These are phyloP conservation scores for Eimeria zaria DNA, from an alignment of 169 alveolate genomes.

Conservation along the genomic window DNA sequence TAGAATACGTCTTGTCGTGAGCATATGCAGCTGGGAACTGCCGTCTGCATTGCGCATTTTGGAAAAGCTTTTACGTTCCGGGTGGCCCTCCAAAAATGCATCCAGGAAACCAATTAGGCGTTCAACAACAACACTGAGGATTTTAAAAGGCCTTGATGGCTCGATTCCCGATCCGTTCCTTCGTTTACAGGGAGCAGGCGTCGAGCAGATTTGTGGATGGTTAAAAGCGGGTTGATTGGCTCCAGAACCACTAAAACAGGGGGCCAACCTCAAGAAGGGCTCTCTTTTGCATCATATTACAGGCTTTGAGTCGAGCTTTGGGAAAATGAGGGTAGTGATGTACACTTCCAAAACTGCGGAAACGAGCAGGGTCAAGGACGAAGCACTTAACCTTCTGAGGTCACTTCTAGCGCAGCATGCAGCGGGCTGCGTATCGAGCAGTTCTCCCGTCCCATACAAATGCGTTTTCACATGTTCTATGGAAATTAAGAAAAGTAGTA, in stretches of 20 bases:
- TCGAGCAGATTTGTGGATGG: not conserved
- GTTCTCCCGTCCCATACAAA: not conserved
- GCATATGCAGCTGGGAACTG: not conserved
- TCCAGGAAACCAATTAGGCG: not conserved
- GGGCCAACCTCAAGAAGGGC: not conserved
- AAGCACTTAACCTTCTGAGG: not conserved
- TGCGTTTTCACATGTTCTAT: not conserved
- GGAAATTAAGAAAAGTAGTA: not conserved
- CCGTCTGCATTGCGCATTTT: not conserved
- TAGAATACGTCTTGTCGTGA: not conserved
- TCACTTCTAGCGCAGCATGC: conserved; percentile 23
- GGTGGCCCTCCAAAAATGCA: not conserved
- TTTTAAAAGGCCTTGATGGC: not conserved
- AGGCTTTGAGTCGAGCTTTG: not conserved
- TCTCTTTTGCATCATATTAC: not conserved
- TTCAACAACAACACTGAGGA: not conserved
- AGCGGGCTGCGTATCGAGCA: not conserved
- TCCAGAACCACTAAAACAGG: not conserved
- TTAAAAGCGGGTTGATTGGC: not conserved
- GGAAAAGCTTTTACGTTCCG: not conserved
- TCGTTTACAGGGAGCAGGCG: not conserved
- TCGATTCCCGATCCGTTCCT: not conserved
- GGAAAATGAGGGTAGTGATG: not conserved
- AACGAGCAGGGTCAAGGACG: not conserved
- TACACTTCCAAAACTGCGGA: not conserved